A percentile compares a stretch with the other conserved stretches of the same genome.
Conservation (phyloP, 2,329 filamentous ascomycete species). For the Dactylonectria macrodidyma region DNA sequence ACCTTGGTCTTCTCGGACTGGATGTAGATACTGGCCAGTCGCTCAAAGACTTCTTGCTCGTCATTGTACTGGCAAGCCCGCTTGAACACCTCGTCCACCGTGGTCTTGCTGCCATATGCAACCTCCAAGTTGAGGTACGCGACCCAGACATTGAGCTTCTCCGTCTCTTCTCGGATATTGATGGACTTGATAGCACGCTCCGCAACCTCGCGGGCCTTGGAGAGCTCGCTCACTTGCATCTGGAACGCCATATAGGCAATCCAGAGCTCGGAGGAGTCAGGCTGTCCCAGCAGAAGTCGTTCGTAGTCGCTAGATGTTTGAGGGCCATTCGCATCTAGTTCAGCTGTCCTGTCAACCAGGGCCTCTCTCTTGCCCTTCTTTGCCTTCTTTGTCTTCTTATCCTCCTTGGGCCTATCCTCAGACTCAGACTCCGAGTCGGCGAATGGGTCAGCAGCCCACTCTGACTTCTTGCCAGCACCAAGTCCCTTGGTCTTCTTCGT, state of each 20-base stretch:
- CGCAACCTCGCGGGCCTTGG: slow-evolving; percentile 89
- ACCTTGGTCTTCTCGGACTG: slow-evolving; percentile 88
- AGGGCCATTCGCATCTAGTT: slow-evolving; percentile 89
- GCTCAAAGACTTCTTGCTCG: slow-evolving; percentile 88
- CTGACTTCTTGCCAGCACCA: slow-evolving; percentile 80
- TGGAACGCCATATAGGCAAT: slow-evolving; percentile 99
- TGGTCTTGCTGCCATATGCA: slow-evolving; percentile 87
- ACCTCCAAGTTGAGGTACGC: slow-evolving; percentile 96
- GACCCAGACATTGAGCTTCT: slow-evolving; percentile 97
- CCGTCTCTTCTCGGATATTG: slow-evolving; percentile 89
- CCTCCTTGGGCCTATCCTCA: slow-evolving; percentile 53
- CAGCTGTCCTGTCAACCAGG: slow-evolving; percentile 90
- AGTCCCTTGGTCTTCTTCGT: slow-evolving; percentile 52
- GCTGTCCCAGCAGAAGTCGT: slow-evolving; percentile 89
- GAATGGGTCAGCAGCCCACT: slow-evolving; percentile 85
- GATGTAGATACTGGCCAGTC: slow-evolving; percentile 94
- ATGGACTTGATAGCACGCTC: slow-evolving; percentile 94
- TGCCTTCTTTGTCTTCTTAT: slow-evolving; percentile 67
- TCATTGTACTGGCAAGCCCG: slow-evolving; percentile 96
- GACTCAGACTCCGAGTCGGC: slow-evolving; percentile 71
- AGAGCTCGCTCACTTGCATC: slow-evolving; percentile 89
- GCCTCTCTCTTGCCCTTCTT: slow-evolving; percentile 84
- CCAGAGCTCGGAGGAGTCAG: slow-evolving; percentile 95
- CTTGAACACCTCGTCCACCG: slow-evolving; percentile 88
- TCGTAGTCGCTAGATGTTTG: slow-evolving; percentile 95